Conservation (phyloP, 352 stramenopile genomes). For the Phytopythium cucurbitacearum region DNA sequence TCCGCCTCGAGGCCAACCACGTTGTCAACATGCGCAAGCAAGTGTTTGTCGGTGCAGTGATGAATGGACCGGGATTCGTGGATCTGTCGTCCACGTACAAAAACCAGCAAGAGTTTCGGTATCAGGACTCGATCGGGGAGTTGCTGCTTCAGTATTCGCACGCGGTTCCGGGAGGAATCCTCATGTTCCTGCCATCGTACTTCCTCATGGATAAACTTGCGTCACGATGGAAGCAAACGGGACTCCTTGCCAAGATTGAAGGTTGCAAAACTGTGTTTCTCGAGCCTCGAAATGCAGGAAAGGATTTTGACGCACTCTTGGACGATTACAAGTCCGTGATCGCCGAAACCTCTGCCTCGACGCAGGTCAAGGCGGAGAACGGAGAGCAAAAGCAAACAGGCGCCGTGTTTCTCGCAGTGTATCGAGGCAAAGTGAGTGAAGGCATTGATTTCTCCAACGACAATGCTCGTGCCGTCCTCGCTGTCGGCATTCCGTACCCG, state of each 20-base stretch:
- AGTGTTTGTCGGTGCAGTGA: slow-evolving; percentile 71
- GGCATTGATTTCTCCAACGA: slow-evolving; percentile 98
- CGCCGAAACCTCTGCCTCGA: slow-evolving; percentile 12
- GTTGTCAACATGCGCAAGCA: slow-evolving; percentile 87
- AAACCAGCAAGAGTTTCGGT: slow-evolving; percentile 76
- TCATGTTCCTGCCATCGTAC: slow-evolving; percentile 89
- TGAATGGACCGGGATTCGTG: slow-evolving; percentile 60
- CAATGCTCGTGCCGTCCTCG: slow-evolving; percentile 94
- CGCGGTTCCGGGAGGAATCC: slow-evolving; percentile 65
- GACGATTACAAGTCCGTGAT: slow-evolving; percentile 72
- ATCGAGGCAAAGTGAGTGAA: slow-evolving; percentile 98
- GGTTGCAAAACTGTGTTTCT: slow-evolving; percentile 57
- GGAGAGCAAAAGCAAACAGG: slow-evolving; percentile 44
- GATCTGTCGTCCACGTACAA: slow-evolving; percentile 75
- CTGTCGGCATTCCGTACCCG: slow-evolving; percentile 98
- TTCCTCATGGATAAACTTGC: slow-evolving; percentile 69
- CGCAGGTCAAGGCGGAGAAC: slow-evolving; percentile 1
- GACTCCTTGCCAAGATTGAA: slow-evolving; percentile 56
- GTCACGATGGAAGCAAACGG: slow-evolving; percentile 65
- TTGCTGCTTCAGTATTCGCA: slow-evolving; percentile 66
- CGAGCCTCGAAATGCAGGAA: slow-evolving; percentile 68
- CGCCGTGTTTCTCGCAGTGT: slow-evolving; percentile 96
- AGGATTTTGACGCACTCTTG: slow-evolving; percentile 76
- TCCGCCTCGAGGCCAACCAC: slow-evolving; percentile 82
- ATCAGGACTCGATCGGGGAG: slow-evolving; percentile 80